These are phyloP conservation scores for Tetrahymena thermophila DNA, from an alignment of 73 alveolate species.

Conservation along the genomic window DNA sequence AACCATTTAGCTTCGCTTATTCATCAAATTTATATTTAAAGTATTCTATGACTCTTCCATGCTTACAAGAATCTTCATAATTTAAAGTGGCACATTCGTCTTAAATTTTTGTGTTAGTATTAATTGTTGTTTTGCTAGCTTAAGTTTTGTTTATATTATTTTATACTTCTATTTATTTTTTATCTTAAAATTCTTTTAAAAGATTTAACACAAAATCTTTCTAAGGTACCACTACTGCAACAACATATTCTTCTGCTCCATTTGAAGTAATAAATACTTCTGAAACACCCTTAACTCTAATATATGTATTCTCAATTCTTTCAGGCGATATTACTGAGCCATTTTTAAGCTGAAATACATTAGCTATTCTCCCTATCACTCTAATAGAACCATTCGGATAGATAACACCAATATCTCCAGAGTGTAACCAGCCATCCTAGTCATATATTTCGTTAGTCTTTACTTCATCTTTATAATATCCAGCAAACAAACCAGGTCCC, in stretches of 20 bases:
- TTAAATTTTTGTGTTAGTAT: neutral
- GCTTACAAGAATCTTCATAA: neutral
- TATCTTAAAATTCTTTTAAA: constrained; percentile 27
- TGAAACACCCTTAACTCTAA: constrained; percentile 8
- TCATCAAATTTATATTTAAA: neutral
- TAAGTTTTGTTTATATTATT: neutral
- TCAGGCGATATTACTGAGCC: constrained; percentile 76
- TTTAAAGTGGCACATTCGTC: neutral
- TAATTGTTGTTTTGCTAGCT: neutral
- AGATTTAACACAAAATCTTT: constrained; percentile 1
- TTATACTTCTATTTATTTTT: neutral
- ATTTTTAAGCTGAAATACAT: constrained; percentile 62
- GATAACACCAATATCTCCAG: constrained; percentile 45
- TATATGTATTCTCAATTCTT: constrained; percentile 54
- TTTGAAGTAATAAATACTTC: constrained; percentile 70
- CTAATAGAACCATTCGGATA: constrained; percentile 14
- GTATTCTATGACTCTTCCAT: neutral
- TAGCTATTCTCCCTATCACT: constrained; percentile 68
- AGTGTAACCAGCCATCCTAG: constrained; percentile 41
- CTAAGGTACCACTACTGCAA: constrained; percentile 65
- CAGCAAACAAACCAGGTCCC: constrained; percentile 38
- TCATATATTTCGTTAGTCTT: constrained; percentile 38
- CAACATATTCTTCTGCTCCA: constrained; percentile 36
- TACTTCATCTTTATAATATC: constrained; percentile 42
- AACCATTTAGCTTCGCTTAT: neutral